Percentiles rank a stretch among this genome's conserved stretches.
Evolutionary conservation across 371 early-diverging fungal genomes (phyloP).

Genomic region (Apophysomyces variabilis): DNA sequence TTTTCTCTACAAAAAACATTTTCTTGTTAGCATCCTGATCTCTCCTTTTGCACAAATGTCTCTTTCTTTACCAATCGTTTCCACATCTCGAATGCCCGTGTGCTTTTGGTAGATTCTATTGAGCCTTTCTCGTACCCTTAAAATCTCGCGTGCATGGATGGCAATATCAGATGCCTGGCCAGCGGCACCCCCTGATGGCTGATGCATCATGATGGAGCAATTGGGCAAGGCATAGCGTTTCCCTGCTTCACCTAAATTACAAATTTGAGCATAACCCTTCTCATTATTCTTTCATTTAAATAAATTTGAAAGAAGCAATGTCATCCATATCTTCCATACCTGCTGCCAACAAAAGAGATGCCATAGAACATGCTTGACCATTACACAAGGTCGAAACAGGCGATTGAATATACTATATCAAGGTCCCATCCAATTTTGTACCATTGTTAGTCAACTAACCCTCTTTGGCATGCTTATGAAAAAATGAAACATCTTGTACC

Average conservation of each 20-base stretch:
- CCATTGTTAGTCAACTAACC: background rate
- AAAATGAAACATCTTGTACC: conserved; percentile 25
- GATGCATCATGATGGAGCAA: conserved; percentile 96
- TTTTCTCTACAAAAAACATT: conserved; percentile 54
- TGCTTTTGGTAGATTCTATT: conserved; percentile 90
- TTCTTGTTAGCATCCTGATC: background rate
- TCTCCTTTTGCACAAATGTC: background rate
- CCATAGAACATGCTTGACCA: conserved; percentile 99
- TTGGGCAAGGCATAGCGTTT: conserved; percentile 90
- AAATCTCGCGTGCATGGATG: conserved; percentile 95
- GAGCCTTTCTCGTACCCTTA: conserved; percentile 84
- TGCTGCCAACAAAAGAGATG: conserved; percentile 90
- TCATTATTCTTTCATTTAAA: too few relatives aligned
- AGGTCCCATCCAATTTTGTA: conserved; percentile 3
- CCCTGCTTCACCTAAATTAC: conserved; percentile 76
- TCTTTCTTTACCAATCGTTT: conserved; percentile 73
- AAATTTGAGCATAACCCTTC: background rate
- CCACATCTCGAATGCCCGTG: conserved; percentile 79
- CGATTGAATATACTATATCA: conserved; percentile 81
- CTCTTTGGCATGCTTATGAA: background rate
- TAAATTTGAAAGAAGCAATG: background rate
- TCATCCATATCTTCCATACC: conserved; percentile 42
- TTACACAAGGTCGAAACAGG: conserved; percentile 95
- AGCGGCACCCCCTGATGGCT: conserved; percentile 95
- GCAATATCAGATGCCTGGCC: conserved; percentile 98